A percentile compares a stretch with the other conserved stretches of the same genome.
Conservation (phyloP, 345 rosid genomes). For the Rubroshorea leprosula region DNA sequence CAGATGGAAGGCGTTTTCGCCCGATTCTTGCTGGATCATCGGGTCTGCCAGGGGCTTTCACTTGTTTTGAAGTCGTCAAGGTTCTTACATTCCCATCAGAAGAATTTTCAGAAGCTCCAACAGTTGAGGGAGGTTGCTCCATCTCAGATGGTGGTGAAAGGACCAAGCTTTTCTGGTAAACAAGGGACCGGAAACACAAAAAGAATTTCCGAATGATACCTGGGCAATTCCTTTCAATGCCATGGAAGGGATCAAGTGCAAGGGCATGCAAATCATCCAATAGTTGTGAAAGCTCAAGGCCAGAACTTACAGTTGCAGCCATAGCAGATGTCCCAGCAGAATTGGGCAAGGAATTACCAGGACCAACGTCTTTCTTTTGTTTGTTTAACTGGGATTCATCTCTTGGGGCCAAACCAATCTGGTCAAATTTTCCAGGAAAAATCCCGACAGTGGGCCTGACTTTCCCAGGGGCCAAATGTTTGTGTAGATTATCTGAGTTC, state of each 20-base stretch:
- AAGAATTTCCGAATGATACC: constrained; percentile 48
- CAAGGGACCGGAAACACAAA: constrained; percentile 64
- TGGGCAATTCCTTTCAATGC: constrained; percentile 42
- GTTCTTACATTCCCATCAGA: constrained; percentile 37
- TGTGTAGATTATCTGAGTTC: constrained; percentile 41
- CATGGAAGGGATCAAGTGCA: constrained; percentile 70
- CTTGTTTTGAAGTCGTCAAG: constrained; percentile 34
- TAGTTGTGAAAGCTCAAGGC: constrained; percentile 44
- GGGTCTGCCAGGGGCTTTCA: constrained; percentile 37
- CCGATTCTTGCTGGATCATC: constrained; percentile 69
- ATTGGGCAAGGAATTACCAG: constrained; percentile 13
- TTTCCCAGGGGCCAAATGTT: constrained; percentile 39
- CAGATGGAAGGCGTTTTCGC: constrained; percentile 70
- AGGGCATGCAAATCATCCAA: constrained; percentile 66
- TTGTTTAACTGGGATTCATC: constrained; percentile 25
- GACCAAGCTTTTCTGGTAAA: constrained; percentile 75
- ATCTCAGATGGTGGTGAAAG: constrained; percentile 45
- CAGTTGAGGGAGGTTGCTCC: constrained; percentile 28
- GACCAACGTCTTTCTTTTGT: constrained; percentile 38
- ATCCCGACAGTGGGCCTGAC: constrained; percentile 22
- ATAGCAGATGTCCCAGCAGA: constrained; percentile 19
- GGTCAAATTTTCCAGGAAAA: constrained; percentile 30
- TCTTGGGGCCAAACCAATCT: constrained; percentile 25
- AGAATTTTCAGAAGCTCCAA: constrained; percentile 20
- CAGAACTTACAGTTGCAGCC: constrained; percentile 25